Conservation (phyloP, 441 rosid genomes). For the Gossypium gossypioides region DNA sequence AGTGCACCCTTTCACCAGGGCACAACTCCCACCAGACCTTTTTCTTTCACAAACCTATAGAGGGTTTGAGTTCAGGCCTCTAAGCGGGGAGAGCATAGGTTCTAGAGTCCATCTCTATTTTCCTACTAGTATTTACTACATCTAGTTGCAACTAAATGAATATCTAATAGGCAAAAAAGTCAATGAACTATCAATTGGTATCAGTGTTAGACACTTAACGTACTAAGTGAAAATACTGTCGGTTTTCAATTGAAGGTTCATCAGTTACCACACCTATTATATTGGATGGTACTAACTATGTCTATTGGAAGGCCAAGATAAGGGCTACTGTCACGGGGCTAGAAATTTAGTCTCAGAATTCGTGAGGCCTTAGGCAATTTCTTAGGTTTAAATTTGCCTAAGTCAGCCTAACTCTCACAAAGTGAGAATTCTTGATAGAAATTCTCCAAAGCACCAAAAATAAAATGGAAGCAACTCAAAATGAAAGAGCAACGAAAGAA, state of each 20-base stretch:
- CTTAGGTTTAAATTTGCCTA: neutral
- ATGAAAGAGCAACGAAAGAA: too few relatives aligned
- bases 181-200: neutral
- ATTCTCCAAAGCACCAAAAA: too few relatives aligned
- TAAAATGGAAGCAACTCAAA: neutral
- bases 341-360: neutral
- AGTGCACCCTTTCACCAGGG: too few relatives aligned
- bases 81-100: too few relatives aligned
- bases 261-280: neutral
- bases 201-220: too few relatives aligned
- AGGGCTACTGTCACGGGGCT: neutral
- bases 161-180: neutral
- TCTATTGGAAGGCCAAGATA: neutral
- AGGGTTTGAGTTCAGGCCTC: too few relatives aligned
- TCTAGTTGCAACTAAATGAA: neutral
- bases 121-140: neutral
- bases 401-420: neutral
- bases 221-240: too few relatives aligned
- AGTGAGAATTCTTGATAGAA: neutral
- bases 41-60: too few relatives aligned
- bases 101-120: neutral
- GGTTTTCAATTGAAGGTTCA: neutral
- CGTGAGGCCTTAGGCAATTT: neutral
- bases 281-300: neutral
- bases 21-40: too few relatives aligned